Evolutionary conservation across 2,329 filamentous ascomycete species (phyloP).

Genomic region (Dothideomycetes sp.): DNA sequence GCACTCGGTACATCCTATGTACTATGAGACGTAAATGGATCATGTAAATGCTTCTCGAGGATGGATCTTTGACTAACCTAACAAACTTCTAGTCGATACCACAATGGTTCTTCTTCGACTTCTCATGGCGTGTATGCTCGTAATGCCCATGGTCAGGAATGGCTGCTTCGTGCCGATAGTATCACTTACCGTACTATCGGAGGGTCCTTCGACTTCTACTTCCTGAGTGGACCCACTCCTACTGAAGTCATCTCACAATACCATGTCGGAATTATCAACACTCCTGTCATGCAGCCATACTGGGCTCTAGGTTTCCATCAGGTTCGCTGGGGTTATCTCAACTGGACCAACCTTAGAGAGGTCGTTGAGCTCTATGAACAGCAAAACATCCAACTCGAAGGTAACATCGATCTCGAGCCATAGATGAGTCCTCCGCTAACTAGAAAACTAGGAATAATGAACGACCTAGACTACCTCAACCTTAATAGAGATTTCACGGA

Average conservation of each 20-base stretch:
- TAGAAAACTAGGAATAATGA: too few species aligned
- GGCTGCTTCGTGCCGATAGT: slow-evolving; percentile 21
- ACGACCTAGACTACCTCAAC: slow-evolving; percentile 44
- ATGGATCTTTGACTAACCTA: too few species aligned
- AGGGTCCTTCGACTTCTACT: slow-evolving; percentile 22
- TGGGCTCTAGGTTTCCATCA: slow-evolving; percentile 24
- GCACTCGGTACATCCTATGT: slow-evolving; percentile 26
- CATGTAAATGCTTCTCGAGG: too few species aligned
- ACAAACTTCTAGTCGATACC: too few species aligned
- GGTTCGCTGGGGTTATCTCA: slow-evolving; percentile 43
- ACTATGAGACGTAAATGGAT: slow-evolving; percentile 28
- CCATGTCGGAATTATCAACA: slow-evolving; percentile 20
- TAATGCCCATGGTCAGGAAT: slow-evolving; percentile 27
- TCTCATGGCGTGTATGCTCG: slow-evolving; percentile 27
- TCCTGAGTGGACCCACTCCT: slow-evolving; percentile 18
- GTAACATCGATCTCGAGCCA: too few species aligned
- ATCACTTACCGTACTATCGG: slow-evolving; percentile 25
- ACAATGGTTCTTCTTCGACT: slow-evolving; percentile 15
- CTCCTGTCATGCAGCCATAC: slow-evolving; percentile 20
- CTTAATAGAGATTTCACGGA: slow-evolving; percentile 48
- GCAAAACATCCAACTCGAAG: slow-evolving; percentile 38
- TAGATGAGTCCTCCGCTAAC: too few species aligned
- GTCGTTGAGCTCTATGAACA: slow-evolving; percentile 42
- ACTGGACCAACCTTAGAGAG: slow-evolving; percentile 56
- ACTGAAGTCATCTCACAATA: slow-evolving; percentile 20